Base-by-base conservation (phyloP, 1,139 yeast species). In the Pichia sp. region DNA sequence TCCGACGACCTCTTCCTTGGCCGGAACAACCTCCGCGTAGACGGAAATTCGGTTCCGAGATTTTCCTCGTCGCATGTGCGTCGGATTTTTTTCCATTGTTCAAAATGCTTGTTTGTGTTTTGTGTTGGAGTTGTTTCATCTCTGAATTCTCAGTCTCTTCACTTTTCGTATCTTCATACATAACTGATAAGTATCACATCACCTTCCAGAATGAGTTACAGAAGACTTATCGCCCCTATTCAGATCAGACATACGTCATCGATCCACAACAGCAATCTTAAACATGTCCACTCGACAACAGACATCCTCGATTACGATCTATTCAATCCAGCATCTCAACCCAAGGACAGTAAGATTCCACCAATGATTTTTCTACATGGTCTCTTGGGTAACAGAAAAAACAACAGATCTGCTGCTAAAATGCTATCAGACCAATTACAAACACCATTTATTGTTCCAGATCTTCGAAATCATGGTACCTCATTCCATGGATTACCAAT, bases 361-460 rank as follows among this genome's bases (percentile, higher is more conserved):
- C 95, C 96, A 1, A 67, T 93, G 15, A 65, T 93, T 24, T 79
- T 93, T 27, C 68, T 91, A 35, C 99, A 93, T 66, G 99, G 99
- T 0, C 67, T 93, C 15, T 84, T 93, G 61, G 98, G 98, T 1
- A 83, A 87, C 52, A 83, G 81, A 55, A 65, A 76, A 33, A 91
- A 90, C 64, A 88, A 87, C 60, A 70, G 96, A 53, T 75, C 90
- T 1, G 85, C 90, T 20, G 86, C 89, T 20, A 78, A 79, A 58
- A 59, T 58, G 39, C 47, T 75, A 28, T 62, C 69, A 34, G 61
- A 61, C 33, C 48, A 48, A 9, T 53, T 75, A 33, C 58, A 63
- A 60, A 79, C 67, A 1, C 46, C 56, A 46, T 77, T 89, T 1
- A 85, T 80, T 59, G 78, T 90, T 52, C 71, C 88, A 5, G 98